A percentile compares a stretch with the other conserved stretches of the same genome.
Conservation (phyloP, 2,329 filamentous ascomycete species). For the Aspergillus pseudoterreus region DNA sequence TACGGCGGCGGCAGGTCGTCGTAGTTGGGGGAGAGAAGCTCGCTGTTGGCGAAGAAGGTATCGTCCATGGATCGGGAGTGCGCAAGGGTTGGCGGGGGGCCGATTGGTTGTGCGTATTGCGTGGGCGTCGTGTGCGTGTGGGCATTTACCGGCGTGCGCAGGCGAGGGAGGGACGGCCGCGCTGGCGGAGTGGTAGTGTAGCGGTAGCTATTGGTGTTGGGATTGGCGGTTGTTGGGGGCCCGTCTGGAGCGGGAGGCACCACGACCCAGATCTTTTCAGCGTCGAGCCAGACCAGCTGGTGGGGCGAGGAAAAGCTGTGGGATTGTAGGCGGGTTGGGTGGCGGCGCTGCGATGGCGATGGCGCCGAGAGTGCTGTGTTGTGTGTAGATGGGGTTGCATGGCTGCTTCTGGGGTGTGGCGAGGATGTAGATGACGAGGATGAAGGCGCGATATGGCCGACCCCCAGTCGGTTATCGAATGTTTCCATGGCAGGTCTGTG, state of each 20-base stretch:
- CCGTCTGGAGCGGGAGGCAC: neutral
- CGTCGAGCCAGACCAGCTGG: constrained; percentile 29
- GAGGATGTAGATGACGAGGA: neutral
- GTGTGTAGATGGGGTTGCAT: neutral
- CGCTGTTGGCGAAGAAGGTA: neutral
- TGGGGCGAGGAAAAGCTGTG: constrained; percentile 9
- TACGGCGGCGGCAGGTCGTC: constrained; percentile 24
- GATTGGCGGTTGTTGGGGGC: too few species aligned
- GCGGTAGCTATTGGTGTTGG: neutral
- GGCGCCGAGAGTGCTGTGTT: neutral
- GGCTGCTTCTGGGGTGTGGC: neutral
- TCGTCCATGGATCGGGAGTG: constrained; percentile 7
- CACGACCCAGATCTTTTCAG: constrained; percentile 28
- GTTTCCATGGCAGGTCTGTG: neutral
- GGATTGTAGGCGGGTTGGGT: neutral
- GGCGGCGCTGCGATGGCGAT: neutral
- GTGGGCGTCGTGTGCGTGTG: neutral
- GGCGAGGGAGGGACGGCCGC: neutral
- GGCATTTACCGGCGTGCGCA: neutral
- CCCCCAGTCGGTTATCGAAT: neutral
- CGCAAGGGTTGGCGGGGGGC: neutral
- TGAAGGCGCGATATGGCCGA: constrained; percentile 1
- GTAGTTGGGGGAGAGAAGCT: neutral
- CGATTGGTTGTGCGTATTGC: neutral
- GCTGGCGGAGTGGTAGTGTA: too few species aligned